These are phyloP conservation scores for Hawksworthiomyces lignivorus DNA, from an alignment of 2,329 filamentous ascomycete species.

Conservation along the genomic window DNA sequence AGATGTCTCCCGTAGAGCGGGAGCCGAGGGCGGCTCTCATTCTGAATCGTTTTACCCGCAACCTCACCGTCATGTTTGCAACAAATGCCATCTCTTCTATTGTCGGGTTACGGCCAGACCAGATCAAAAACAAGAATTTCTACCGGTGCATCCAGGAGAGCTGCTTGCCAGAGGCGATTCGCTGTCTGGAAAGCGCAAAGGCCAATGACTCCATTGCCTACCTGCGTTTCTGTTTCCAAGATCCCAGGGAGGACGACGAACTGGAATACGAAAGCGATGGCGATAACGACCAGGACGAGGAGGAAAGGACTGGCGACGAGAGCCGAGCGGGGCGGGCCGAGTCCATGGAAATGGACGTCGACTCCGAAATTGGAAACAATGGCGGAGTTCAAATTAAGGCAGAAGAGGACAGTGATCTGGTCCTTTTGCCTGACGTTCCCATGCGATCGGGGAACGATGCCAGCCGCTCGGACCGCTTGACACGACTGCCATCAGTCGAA, in stretches of 20 bases:
- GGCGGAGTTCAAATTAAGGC: slow-evolving; percentile 7
- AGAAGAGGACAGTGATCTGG: slow-evolving; percentile 11
- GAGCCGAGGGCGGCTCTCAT: slow-evolving; percentile 80
- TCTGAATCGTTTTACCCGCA: slow-evolving; percentile 77
- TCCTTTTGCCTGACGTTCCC: not conserved
- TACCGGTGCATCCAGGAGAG: slow-evolving; percentile 79
- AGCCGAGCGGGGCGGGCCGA: not conserved
- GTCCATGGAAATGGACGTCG: slow-evolving; percentile 28
- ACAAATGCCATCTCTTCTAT: slow-evolving; percentile 70
- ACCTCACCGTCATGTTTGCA: slow-evolving; percentile 77
- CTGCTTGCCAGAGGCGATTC: slow-evolving; percentile 67
- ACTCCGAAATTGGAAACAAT: not conserved
- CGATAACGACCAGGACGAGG: slow-evolving; percentile 39
- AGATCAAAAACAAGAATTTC: slow-evolving; percentile 70
- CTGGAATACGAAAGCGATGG: slow-evolving; percentile 35
- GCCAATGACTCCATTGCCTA: slow-evolving; percentile 89
- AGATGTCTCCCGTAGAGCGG: slow-evolving; percentile 53
- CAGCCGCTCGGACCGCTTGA: slow-evolving; percentile 12
- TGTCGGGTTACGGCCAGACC: slow-evolving; percentile 61
- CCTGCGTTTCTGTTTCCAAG: slow-evolving; percentile 74
- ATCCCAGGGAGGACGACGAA: slow-evolving; percentile 56
- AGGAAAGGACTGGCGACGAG: slow-evolving; percentile 17
- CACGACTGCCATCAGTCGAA: slow-evolving; percentile 48
- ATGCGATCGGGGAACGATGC: not conserved
- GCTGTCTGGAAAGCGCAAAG: slow-evolving; percentile 76